These are phyloP conservation scores for Mycosphaerella sp. DNA, from an alignment of 2,329 filamentous ascomycete genomes.

Conservation along the genomic window DNA sequence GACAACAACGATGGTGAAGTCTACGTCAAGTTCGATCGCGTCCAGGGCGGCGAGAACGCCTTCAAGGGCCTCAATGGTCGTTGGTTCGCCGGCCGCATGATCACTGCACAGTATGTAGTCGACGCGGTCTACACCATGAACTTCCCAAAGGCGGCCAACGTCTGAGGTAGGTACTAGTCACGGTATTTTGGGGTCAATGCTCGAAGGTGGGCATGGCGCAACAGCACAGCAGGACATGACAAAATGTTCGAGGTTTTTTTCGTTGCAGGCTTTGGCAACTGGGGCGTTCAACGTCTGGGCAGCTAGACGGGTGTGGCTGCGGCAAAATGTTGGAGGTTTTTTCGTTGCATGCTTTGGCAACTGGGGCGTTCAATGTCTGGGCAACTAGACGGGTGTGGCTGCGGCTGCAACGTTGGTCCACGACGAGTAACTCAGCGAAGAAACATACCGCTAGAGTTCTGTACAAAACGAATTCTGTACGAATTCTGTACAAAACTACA, in stretches of 20 bases:
- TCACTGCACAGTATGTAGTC: slow-evolving; percentile 91
- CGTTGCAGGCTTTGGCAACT: too few relatives aligned
- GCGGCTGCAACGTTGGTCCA: too few relatives aligned
- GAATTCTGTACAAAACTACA: too few relatives aligned
- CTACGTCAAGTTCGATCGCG: slow-evolving; percentile 96
- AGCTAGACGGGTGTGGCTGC: too few relatives aligned
- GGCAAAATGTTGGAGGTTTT: too few relatives aligned
- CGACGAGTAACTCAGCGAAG: too few relatives aligned
- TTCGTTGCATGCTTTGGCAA: too few relatives aligned
- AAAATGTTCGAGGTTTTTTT: neutral
- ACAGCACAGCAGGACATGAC: neutral
- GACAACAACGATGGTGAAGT: slow-evolving; percentile 96
- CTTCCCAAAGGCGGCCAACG: slow-evolving; percentile 32
- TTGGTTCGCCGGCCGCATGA: slow-evolving; percentile 87
- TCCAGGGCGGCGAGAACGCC: slow-evolving; percentile 91
- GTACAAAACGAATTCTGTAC: too few relatives aligned
- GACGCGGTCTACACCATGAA: slow-evolving; percentile 80
- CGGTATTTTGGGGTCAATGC: neutral
- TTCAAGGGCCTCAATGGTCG: slow-evolving; percentile 96
- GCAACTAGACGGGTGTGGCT: too few relatives aligned
- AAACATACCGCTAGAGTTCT: too few relatives aligned
- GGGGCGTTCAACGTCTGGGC: too few relatives aligned
- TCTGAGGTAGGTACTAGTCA: slow-evolving; percentile 10
- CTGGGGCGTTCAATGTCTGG: too few relatives aligned
- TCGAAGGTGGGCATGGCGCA: neutral